Conservation (phyloP, 768 basidiomycete species). For the Trametes cingulata region DNA sequence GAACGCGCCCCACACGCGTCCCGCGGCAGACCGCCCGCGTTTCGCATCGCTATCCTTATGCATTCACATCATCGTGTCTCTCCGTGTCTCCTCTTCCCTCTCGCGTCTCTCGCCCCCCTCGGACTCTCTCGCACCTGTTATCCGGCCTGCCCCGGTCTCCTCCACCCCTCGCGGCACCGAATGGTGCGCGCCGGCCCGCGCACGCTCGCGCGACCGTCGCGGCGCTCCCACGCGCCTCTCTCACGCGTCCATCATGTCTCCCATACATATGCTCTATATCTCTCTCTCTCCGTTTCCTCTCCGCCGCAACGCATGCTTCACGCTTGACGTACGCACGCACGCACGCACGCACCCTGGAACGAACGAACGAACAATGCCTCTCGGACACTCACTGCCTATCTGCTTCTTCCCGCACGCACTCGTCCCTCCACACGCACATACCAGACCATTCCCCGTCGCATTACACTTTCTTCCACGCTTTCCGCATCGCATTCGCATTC, state of each 20-base stretch:
- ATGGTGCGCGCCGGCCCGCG: background rate
- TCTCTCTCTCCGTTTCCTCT: background rate
- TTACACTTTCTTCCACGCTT: background rate
- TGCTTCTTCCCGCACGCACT: background rate
- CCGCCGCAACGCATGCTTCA: background rate
- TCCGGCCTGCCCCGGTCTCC: background rate
- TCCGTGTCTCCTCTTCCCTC: background rate
- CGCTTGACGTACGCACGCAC: background rate
- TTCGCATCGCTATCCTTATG: slow-evolving; percentile 23
- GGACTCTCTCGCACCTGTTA: background rate
- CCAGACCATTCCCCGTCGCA: background rate
- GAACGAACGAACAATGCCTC: slow-evolving; percentile 10
- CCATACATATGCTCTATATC: background rate
- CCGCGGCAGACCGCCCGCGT: background rate
- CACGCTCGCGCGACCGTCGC: slow-evolving; percentile 12
- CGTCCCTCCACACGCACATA: background rate
- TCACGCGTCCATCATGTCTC: background rate
- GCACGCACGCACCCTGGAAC: background rate
- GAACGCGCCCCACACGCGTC: background rate
- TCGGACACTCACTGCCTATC: background rate
- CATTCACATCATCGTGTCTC: slow-evolving; percentile 14
- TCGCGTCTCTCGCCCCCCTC: background rate
- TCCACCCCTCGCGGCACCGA: slow-evolving; percentile 6
- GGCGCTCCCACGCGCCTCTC: slow-evolving; percentile 10
- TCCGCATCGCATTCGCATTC: no score